Evolutionary conservation across 2,329 filamentous ascomycete genomes (phyloP).

Genomic region (Calonectria crousiana): DNA sequence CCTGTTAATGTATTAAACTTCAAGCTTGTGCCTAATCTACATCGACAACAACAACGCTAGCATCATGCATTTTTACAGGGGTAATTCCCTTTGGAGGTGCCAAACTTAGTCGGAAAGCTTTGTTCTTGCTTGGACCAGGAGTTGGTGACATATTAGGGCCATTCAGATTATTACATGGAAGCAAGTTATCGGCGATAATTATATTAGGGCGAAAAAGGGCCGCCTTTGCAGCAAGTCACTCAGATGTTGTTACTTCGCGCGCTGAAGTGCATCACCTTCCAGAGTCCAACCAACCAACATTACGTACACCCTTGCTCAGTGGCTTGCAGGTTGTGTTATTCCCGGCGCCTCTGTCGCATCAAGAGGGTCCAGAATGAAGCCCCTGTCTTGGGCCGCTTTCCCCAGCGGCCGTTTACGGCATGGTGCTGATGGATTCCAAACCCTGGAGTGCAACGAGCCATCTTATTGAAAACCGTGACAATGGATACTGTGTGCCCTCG

Average conservation of each 20-base stretch:
- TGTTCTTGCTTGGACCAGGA: not conserved
- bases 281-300: not conserved
- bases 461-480: not conserved
- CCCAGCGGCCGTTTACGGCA: not conserved
- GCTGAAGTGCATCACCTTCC: not conserved
- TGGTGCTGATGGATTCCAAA: not conserved
- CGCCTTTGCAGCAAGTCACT: not conserved
- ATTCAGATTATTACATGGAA: not conserved
- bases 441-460: not conserved
- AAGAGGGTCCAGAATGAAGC: conserved; percentile 7
- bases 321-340: not conserved
- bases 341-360: not conserved
- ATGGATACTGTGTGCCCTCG: not conserved
- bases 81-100: not conserved
- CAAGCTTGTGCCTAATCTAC: conserved; percentile 14
- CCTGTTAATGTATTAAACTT: conserved; percentile 7
- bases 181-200: not conserved
- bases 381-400: not conserved
- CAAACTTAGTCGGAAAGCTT: conserved; percentile 49
- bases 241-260: not conserved
- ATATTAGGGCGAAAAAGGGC: not conserved
- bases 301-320: conserved; percentile 7
- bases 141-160: not conserved
- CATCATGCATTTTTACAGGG: conserved; percentile 21
- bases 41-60: conserved; percentile 31